These are phyloP conservation scores for Calonectria hongkongensis DNA, from an alignment of 2,329 filamentous ascomycete species.

Conservation along the genomic window DNA sequence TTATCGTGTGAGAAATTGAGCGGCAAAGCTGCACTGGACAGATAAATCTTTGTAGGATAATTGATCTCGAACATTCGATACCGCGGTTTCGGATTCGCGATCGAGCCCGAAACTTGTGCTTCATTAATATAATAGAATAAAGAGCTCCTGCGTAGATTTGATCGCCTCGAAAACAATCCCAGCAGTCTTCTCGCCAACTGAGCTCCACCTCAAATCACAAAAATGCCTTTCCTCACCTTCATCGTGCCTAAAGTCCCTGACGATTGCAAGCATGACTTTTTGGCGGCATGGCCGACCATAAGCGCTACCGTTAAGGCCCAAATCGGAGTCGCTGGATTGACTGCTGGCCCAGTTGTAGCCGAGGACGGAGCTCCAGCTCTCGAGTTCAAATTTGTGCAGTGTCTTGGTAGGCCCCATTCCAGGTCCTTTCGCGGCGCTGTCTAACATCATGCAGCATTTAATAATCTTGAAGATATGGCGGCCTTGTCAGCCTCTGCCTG, in stretches of 20 bases:
- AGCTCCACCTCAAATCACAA: neutral
- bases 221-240: constrained; percentile 40
- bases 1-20: neutral
- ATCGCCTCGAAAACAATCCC: neutral
- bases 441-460: constrained; percentile 27
- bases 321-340: constrained; percentile 33
- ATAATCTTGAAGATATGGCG: constrained; percentile 31
- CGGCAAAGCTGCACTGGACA: too few relatives aligned
- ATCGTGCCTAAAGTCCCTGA: constrained; percentile 28
- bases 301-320: constrained; percentile 36
- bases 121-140: neutral
- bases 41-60: neutral
- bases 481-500: constrained; percentile 29
- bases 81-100: neutral
- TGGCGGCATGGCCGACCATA: constrained; percentile 37
- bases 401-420: constrained; percentile 19
- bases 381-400: constrained; percentile 40
- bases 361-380: constrained; percentile 30
- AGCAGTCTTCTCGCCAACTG: neutral
- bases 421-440: too few relatives aligned
- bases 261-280: constrained; percentile 37
- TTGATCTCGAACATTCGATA: neutral
- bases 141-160: neutral
- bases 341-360: constrained; percentile 30
- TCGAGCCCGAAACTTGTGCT: neutral